A percentile compares a stretch with the other conserved stretches of the same genome.
Conservation (phyloP, 805 yeast species). For the Myxozyma monticola region DNA sequence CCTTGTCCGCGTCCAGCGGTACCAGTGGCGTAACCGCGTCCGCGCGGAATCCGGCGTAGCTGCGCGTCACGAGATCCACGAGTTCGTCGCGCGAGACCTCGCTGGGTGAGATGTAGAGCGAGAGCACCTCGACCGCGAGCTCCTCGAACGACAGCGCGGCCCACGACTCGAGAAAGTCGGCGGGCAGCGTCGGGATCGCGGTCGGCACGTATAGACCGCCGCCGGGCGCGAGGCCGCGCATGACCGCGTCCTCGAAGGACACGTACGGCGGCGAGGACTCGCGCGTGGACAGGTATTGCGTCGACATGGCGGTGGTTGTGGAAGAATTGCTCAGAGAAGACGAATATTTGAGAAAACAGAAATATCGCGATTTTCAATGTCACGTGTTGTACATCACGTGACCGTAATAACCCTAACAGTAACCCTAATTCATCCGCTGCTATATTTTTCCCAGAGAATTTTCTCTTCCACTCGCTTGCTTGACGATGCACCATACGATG, state of each 20-base stretch:
- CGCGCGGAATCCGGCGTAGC: constrained; percentile 91
- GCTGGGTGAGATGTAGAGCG: constrained; percentile 65
- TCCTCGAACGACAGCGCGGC: constrained; percentile 73
- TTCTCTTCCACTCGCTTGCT: neutral
- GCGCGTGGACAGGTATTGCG: constrained; percentile 43
- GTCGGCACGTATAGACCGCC: constrained; percentile 95
- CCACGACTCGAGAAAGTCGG: constrained; percentile 66
- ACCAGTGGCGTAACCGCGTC: constrained; percentile 81
- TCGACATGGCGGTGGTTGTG: too few relatives aligned
- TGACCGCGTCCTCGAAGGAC: constrained; percentile 45
- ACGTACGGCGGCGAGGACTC: constrained; percentile 38
- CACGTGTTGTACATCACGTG: too few relatives aligned
- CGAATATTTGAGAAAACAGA: too few relatives aligned
- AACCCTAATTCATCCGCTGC: constrained; percentile 5
- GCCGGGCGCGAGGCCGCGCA: constrained; percentile 85
- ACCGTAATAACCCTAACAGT: neutral
- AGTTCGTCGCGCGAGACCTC: constrained; percentile 78
- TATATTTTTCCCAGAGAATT: neutral
- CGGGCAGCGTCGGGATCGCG: constrained; percentile 65
- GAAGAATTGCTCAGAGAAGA: too few relatives aligned
- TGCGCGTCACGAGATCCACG: constrained; percentile 57
- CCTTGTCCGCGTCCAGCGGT: constrained; percentile 54
- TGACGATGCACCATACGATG: too few relatives aligned
- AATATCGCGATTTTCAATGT: too few relatives aligned
- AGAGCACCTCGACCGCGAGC: constrained; percentile 81